Evolutionary conservation across 768 basidiomycete genomes (phyloP), one percentile per base, ranked within the genome.

Genomic region (Amanita rubescens): DNA sequence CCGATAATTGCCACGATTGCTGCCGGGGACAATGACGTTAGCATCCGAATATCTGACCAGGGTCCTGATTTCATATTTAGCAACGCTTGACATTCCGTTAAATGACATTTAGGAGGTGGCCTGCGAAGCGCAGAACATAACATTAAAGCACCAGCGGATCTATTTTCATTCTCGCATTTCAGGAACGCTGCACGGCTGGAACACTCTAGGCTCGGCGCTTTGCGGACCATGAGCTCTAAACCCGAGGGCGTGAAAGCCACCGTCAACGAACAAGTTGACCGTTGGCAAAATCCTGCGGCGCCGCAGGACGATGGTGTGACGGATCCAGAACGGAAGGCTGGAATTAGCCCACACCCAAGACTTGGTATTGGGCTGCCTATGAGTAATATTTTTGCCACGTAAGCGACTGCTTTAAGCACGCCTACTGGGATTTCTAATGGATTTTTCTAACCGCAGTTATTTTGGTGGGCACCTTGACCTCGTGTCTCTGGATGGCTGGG

Each of bases 41-140:
- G 81, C 5, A 78, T 95, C 47, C 84, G 92, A 35, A 85, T 95
- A 70, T 92, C 91, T n/a, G 92, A 95, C 64, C 84, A 90, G 80
- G 93, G 91, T 84, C n/a, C 51, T 27, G 17, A 50, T 43, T 33
- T 17, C 24, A 32, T 53, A 20, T 43, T 44, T 52, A 12, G 34
- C 46, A 32, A 3, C 37, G 41, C 19, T 27, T 27, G 49, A 25
- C 14, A 9, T 55, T 49, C 47, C 62, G 55, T 59, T 58, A 37
- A 47, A 12, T 54, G 39, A 51, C 35, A 44, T 43, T 30, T 30
- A 87, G 92, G 90, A 34, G 88, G 90, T 3, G 90, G 91, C 1
- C 75, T 94, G 7, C 64, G 70, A 41, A 75, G 71, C 17, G 63
- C 76, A 6, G 69, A 77, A 52, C 69, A 67, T 55, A 65, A 62